These are phyloP conservation scores for Paraleonurus japonicus DNA, from an alignment of 257 asterid genomes.

Conservation along the genomic window DNA sequence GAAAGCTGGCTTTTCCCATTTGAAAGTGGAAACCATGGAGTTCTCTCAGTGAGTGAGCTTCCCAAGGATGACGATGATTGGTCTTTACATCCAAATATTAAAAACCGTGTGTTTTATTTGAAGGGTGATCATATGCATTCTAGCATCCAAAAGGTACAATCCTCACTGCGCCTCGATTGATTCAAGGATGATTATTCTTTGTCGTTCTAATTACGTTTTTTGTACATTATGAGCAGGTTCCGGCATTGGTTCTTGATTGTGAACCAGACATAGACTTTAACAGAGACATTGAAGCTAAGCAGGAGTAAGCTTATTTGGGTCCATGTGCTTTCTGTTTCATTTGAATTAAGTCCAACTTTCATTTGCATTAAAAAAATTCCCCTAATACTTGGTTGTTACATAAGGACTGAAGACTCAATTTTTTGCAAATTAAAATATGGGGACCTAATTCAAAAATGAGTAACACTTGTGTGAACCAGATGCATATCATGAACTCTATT, in stretches of 20 bases:
- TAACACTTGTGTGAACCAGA: too few relatives aligned
- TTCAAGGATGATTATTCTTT: background rate
- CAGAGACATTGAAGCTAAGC: conserved; percentile 86
- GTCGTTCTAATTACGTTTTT: background rate
- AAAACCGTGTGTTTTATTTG: conserved; percentile 77
- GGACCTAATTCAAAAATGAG: background rate
- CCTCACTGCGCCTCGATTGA: background rate
- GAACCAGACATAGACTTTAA: conserved; percentile 91
- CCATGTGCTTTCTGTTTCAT: background rate
- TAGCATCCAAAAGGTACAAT: conserved; percentile 87
- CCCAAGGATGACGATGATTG: conserved; percentile 53
- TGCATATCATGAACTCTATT: too few relatives aligned
- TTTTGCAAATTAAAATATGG: background rate
- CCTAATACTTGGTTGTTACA: background rate
- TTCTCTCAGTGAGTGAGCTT: conserved; percentile 63
- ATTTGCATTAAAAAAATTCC: background rate
- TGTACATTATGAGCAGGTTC: conserved; percentile 61
- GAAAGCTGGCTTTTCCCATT: conserved; percentile 98
- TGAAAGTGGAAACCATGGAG: conserved; percentile 78
- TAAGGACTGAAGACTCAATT: background rate
- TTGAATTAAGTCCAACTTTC: background rate
- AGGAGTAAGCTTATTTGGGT: conserved; percentile 42
- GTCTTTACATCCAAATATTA: conserved; percentile 66
- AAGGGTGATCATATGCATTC: conserved; percentile 93
- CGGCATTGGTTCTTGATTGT: conserved; percentile 96